Evolutionary conservation across 2,329 filamentous ascomycete genomes (phyloP).

Genomic region (Mycocentrospora acerina): DNA sequence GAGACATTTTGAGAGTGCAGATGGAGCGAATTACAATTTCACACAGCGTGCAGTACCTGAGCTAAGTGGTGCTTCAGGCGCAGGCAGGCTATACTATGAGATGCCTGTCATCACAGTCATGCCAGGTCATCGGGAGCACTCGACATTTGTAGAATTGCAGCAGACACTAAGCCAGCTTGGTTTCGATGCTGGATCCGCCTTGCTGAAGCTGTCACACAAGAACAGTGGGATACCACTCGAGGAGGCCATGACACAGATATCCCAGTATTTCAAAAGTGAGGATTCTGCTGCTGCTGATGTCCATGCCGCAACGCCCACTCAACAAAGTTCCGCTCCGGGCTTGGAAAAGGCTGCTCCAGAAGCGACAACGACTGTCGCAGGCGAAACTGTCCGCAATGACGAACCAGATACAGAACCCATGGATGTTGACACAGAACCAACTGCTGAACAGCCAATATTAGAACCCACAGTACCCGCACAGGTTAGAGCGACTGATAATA

Average conservation of each 20-base stretch:
- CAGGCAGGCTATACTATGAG: slow-evolving; percentile 83
- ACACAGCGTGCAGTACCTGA: slow-evolving; percentile 78
- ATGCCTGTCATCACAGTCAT: slow-evolving; percentile 82
- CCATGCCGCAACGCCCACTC: slow-evolving; percentile 29
- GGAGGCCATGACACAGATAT: slow-evolving; percentile 81
- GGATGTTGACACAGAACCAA: slow-evolving; percentile 30
- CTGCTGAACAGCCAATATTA: slow-evolving; percentile 9
- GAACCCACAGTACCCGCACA: slow-evolving; percentile 16
- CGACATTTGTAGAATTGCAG: slow-evolving; percentile 78
- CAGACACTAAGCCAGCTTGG: slow-evolving; percentile 87
- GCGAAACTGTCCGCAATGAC: slow-evolving; percentile 22
- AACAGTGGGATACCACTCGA: slow-evolving; percentile 76
- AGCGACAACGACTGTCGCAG: slow-evolving; percentile 24
- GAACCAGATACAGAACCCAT: slow-evolving; percentile 32
- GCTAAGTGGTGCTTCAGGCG: slow-evolving; percentile 56
- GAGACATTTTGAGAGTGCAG: slow-evolving; percentile 77
- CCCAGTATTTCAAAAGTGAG: slow-evolving; percentile 65
- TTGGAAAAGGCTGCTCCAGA: slow-evolving; percentile 25
- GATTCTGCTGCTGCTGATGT: slow-evolving; percentile 32
- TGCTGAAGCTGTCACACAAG: slow-evolving; percentile 77
- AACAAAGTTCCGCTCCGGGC: slow-evolving; percentile 27
- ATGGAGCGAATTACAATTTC: slow-evolving; percentile 63
- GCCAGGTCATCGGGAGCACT: slow-evolving; percentile 67
- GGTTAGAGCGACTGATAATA: slow-evolving; percentile 14
- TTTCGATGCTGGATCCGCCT: slow-evolving; percentile 77